phyloP scores from a whole-genome alignment of 371 early-diverging fungal species.

The Rhizopus delemar region DNA sequence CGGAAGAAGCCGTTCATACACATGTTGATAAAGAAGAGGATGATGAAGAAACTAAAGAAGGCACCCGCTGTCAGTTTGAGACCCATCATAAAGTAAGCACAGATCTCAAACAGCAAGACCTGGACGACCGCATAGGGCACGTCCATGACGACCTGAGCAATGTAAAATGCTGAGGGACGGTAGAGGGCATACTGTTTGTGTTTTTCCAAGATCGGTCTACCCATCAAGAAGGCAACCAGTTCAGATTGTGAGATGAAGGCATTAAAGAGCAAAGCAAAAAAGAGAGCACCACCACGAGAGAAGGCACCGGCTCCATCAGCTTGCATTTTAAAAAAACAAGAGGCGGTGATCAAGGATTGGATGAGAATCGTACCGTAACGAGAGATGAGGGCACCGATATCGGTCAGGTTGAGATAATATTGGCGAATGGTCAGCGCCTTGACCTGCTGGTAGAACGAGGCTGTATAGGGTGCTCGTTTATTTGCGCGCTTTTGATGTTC shows the following conservation, averaged over 20 bases:
- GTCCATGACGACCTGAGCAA: conserved; percentile 58
- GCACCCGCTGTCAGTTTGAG: conserved; percentile 52
- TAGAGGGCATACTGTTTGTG: conserved; percentile 70
- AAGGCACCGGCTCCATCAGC: conserved; percentile 58
- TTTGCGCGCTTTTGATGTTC: conserved; percentile 59
- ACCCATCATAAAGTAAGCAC: conserved; percentile 62
- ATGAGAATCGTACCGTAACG: conserved; percentile 60
- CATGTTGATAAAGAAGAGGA: conserved; percentile 53
- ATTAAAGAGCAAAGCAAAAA: conserved; percentile 59
- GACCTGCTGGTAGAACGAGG: conserved; percentile 65
- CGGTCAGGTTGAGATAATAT: conserved; percentile 55
- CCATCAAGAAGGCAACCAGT: conserved; percentile 52
- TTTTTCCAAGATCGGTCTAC: conserved; percentile 66
- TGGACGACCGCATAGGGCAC: conserved; percentile 33
- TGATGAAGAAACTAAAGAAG: conserved; percentile 54
- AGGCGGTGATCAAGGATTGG: conserved; percentile 70
- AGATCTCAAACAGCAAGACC: conserved; percentile 34
- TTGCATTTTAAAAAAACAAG: conserved; percentile 64
- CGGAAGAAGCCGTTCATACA: conserved; percentile 67
- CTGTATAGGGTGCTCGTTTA: conserved; percentile 57
- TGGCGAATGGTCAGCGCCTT: conserved; percentile 64
- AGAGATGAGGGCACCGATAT: conserved; percentile 50
- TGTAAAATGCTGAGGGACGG: conserved; percentile 62
- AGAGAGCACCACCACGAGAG: conserved; percentile 74
- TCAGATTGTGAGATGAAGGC: conserved; percentile 58